phyloP scores from a whole-genome alignment of 2,329 filamentous ascomycete genomes.

The Colletotrichum nymphaeae region DNA sequence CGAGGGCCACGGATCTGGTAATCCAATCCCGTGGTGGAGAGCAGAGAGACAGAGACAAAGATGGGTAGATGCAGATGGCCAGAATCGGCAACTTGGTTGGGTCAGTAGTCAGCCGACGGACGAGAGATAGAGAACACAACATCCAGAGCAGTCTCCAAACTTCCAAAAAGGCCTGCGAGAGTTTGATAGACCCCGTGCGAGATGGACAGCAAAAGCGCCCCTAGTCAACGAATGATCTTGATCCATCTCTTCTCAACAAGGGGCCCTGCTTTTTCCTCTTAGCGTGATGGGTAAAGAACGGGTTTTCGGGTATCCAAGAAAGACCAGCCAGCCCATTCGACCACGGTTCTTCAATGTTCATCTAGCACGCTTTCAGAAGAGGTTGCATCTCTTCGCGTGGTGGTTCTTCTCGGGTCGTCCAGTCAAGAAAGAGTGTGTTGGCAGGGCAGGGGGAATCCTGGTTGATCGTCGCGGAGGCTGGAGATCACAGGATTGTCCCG shows the following conservation, averaged over 20 bases:
- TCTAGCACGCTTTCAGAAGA: conserved; percentile 21
- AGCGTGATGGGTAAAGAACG: conserved; percentile 20
- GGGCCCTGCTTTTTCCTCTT: background rate
- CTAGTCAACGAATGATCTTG: background rate
- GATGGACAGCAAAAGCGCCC: background rate
- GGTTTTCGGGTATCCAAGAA: conserved; percentile 10
- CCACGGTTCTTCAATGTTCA: conserved; percentile 13
- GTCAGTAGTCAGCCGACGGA: background rate
- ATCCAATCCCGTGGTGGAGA: background rate
- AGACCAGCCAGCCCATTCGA: background rate
- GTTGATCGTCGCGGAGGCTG: conserved; percentile 38
- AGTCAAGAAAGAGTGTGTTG: conserved; percentile 18
- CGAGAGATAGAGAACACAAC: background rate
- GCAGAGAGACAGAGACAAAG: background rate
- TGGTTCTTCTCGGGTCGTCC: conserved; percentile 17
- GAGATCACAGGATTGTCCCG: conserved; percentile 38
- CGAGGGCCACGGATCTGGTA: conserved; percentile 11
- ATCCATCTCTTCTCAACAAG: conserved; percentile 3
- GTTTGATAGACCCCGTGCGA: background rate
- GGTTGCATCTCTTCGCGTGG: conserved; percentile 32
- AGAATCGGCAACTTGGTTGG: background rate
- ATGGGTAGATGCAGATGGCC: conserved; percentile 10
- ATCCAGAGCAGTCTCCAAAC: background rate
- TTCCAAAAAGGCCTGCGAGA: background rate
- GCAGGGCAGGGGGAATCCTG: conserved; percentile 29